Evolutionary conservation across 768 basidiomycete genomes (phyloP).

Genomic region (Lactifluus pinguis): DNA sequence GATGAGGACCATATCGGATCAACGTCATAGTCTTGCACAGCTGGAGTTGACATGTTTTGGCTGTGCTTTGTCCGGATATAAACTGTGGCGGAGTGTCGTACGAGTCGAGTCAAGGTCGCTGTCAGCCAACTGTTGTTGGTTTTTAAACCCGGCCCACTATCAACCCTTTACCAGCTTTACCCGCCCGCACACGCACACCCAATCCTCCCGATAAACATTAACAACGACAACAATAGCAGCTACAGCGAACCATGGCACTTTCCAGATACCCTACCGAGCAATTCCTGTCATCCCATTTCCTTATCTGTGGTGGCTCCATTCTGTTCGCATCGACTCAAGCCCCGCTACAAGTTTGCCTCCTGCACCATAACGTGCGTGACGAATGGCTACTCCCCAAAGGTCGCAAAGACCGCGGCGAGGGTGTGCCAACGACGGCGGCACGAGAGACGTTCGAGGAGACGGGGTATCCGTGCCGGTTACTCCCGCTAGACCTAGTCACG

Average conservation of each 20-base stretch:
- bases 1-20: slow-evolving; percentile 80
- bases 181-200: not conserved
- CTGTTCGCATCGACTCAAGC: slow-evolving; percentile 20
- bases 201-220: not conserved
- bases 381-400: slow-evolving; percentile 50
- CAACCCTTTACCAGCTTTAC: too few species aligned
- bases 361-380: slow-evolving; percentile 23
- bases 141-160: too few species aligned
- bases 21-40: not conserved
- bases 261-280: slow-evolving; percentile 4
- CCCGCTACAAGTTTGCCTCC: slow-evolving; percentile 25
- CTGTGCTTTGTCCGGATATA: too few species aligned
- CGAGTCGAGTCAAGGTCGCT: too few species aligned
- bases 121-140: too few species aligned
- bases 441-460: slow-evolving; percentile 63
- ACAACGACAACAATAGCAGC: too few species aligned
- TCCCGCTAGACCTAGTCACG: slow-evolving; percentile 43
- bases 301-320: slow-evolving; percentile 26
- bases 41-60: not conserved
- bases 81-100: not conserved
- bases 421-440: slow-evolving; percentile 40
- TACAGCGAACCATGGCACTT: not conserved
- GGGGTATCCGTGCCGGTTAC: slow-evolving; percentile 44
- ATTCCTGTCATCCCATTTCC: slow-evolving; percentile 19
- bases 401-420: slow-evolving; percentile 49